Percentiles rank a stretch among this genome's conserved stretches.
phyloP scores from a whole-genome alignment of 1,284 basidiomycete species.

The Chalciporus sp. region DNA sequence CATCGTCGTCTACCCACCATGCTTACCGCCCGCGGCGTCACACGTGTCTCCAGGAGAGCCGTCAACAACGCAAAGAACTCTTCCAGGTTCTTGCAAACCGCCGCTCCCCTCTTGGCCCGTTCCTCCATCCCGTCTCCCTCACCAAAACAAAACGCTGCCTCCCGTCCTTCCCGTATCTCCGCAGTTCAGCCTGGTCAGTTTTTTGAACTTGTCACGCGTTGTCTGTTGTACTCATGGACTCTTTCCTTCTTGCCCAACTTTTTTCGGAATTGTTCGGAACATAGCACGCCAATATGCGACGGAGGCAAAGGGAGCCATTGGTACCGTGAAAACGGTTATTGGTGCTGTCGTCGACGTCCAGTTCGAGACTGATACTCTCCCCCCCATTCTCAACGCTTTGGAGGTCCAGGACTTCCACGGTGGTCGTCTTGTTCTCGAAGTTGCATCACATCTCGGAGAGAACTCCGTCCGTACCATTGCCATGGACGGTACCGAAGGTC shows the following conservation, averaged over 20 bases:
- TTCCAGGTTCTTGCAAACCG: conserved; percentile 77
- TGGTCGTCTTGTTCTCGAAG: conserved; percentile 94
- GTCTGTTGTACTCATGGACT: conserved; percentile 16
- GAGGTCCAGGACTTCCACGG: conserved; percentile 94
- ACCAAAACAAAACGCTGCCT: conserved; percentile 38
- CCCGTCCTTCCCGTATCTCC: conserved; percentile 37
- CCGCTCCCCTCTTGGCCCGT: conserved; percentile 51
- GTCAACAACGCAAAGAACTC: conserved; percentile 72
- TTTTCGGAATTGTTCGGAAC: conserved; percentile 23
- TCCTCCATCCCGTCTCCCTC: conserved; percentile 42
- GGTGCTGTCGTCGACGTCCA: conserved; percentile 99
- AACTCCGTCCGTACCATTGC: conserved; percentile 98
- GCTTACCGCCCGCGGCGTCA: conserved; percentile 81
- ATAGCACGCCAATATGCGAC: conserved; percentile 89
- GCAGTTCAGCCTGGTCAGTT: conserved; percentile 37
- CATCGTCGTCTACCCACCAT: conserved; percentile 55
- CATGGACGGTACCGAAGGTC: conserved; percentile 99
- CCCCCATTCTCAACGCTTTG: conserved; percentile 96
- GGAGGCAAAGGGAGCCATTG: conserved; percentile 72
- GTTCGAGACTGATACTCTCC: conserved; percentile 88
- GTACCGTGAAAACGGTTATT: conserved; percentile 92
- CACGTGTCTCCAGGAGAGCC: conserved; percentile 82
- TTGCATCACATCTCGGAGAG: conserved; percentile 97
- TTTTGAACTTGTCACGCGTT: conserved; percentile 42
- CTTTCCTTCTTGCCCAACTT: conserved; percentile 11